Conservation (phyloP, 257 asterid species). For the Craterostigma plantagineum region DNA sequence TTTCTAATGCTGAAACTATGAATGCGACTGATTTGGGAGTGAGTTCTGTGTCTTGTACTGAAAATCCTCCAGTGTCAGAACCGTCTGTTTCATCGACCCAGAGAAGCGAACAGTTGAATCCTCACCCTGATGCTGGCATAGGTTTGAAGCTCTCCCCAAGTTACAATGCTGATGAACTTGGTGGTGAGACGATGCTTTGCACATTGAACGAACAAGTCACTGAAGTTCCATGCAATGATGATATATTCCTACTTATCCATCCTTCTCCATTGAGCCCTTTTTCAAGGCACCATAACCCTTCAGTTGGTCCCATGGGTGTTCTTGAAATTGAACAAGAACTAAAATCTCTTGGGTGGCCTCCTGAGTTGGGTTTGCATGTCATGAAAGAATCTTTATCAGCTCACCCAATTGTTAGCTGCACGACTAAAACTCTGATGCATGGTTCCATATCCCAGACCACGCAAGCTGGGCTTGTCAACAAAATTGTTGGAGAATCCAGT, state of each 20-base stretch:
- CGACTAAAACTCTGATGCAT: slow-evolving; percentile 24
- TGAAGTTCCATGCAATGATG: slow-evolving; percentile 97
- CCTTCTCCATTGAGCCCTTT: slow-evolving; percentile 21
- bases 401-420: slow-evolving; percentile 17
- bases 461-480: slow-evolving; percentile 25
- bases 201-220: slow-evolving; percentile 72
- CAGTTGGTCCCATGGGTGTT: background rate
- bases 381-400: slow-evolving; percentile 15
- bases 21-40: too few relatives aligned
- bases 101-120: slow-evolving; percentile 18
- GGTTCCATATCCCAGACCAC: slow-evolving; percentile 16
- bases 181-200: slow-evolving; percentile 36
- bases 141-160: slow-evolving; percentile 22
- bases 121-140: slow-evolving; percentile 19
- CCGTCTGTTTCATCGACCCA: too few relatives aligned
- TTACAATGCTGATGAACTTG: slow-evolving; percentile 24
- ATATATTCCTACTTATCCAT: slow-evolving; percentile 93
- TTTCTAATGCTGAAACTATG: slow-evolving; percentile 17
- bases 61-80: too few relatives aligned
- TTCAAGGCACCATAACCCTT: slow-evolving; percentile 5
- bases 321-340: too few relatives aligned
- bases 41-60: too few relatives aligned
- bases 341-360: slow-evolving; percentile 29
- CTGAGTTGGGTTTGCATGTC: slow-evolving; percentile 24
- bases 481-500: slow-evolving; percentile 19